These are phyloP conservation scores for Cladosporium sp. DNA, from an alignment of 2,329 filamentous ascomycete genomes.

Conservation along the genomic window DNA sequence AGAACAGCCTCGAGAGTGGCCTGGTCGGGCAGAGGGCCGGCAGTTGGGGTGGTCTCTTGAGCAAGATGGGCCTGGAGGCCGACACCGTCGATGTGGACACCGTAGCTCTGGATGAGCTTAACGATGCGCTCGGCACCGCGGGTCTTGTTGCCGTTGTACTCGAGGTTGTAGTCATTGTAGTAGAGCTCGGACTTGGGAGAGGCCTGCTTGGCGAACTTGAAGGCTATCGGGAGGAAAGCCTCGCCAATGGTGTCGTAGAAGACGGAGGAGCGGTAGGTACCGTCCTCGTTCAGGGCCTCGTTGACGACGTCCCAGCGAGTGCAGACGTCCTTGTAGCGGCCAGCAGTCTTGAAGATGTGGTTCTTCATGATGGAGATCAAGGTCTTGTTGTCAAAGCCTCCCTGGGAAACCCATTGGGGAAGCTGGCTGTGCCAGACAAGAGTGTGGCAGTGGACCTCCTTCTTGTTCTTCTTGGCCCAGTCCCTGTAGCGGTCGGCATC, in stretches of 20 bases:
- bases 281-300: constrained; percentile 20
- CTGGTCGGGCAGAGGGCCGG: constrained; percentile 13
- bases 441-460: constrained; percentile 50
- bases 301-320: constrained; percentile 32
- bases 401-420: constrained; percentile 46
- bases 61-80: constrained; percentile 53
- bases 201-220: constrained; percentile 22
- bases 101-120: constrained; percentile 22
- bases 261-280: constrained; percentile 24
- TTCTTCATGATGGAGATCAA: constrained; percentile 54
- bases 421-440: constrained; percentile 52
- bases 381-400: constrained; percentile 53
- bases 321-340: constrained; percentile 37
- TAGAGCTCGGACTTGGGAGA: constrained; percentile 23
- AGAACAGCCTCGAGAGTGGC: constrained; percentile 41
- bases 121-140: constrained; percentile 23
- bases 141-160: constrained; percentile 23
- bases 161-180: constrained; percentile 30
- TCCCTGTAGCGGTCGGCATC: constrained; percentile 33
- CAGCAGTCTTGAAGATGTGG: constrained; percentile 37
- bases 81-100: constrained; percentile 33
- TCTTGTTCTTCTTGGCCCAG: constrained; percentile 33
- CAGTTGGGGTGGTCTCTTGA: constrained; percentile 33
- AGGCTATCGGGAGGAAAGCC: constrained; percentile 25
- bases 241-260: constrained; percentile 27